A percentile compares a stretch with the other conserved stretches of the same genome.
Conservation (phyloP, 1,284 basidiomycete genomes). For the Ustilago loliicola region DNA sequence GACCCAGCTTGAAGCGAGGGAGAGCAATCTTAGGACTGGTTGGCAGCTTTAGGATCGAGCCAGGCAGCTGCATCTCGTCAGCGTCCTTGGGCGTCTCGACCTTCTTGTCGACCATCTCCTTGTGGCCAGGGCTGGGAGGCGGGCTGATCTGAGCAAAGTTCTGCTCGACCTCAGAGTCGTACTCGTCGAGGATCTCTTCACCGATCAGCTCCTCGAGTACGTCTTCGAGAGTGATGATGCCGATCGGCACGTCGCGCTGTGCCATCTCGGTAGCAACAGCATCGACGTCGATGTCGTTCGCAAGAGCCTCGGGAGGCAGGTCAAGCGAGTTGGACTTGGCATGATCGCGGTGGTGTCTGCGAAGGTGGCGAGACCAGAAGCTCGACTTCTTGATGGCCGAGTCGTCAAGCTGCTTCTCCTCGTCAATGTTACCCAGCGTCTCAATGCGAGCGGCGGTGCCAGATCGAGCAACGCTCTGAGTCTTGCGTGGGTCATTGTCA, state of each 20-base stretch:
- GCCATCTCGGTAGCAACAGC: constrained; percentile 52
- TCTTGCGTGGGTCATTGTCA: constrained; percentile 39
- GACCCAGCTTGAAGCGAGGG: constrained; percentile 48
- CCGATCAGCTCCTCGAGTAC: constrained; percentile 79
- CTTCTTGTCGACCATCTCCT: constrained; percentile 40
- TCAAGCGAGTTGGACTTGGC: constrained; percentile 34
- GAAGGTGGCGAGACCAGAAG: constrained; percentile 73
- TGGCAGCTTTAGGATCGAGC: constrained; percentile 39
- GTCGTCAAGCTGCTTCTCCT: constrained; percentile 58
- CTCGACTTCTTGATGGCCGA: constrained; percentile 69
- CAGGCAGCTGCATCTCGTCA: constrained; percentile 38
- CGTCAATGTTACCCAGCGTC: constrained; percentile 58
- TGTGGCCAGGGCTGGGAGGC: constrained; percentile 57
- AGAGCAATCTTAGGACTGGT: constrained; percentile 44
- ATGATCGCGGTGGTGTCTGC: constrained; percentile 82
- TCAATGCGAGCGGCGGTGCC: constrained; percentile 48
- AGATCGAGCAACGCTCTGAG: constrained; percentile 24
- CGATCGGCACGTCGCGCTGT: constrained; percentile 76
- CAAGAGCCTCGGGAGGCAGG: constrained; percentile 74
- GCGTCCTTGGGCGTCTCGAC: constrained; percentile 35
- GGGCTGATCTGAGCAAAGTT: constrained; percentile 61
- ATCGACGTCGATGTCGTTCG: constrained; percentile 74
- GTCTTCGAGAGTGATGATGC: constrained; percentile 93
- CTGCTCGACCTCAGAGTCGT: constrained; percentile 64
- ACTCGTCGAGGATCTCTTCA: constrained; percentile 68